Evolutionary conservation across 2,329 filamentous ascomycete species (phyloP), one percentile per base, ranked within the genome.

Genomic region (Phialocephala sp.): DNA sequence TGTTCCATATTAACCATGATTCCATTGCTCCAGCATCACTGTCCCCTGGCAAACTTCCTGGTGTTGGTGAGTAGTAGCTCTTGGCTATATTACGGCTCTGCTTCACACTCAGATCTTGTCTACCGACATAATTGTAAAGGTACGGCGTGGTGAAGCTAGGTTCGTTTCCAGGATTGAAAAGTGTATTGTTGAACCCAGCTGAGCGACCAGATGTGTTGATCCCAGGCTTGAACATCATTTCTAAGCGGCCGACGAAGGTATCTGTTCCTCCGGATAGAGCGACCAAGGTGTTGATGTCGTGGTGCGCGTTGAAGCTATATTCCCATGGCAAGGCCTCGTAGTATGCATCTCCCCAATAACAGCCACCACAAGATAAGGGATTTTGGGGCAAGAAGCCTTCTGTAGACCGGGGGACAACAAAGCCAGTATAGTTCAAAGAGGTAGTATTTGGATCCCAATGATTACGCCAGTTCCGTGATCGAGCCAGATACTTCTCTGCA

Each of bases 1-100:
- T 89, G 69, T 85, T 86, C 85, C 89, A 91, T 15, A 90, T 76
- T 5, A 90, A 76, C 85, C 88, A 91, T 14, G 84, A 87, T 74
- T 91, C 88, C 88, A 92, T 91, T 11, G 89, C 87, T 8, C 89
- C 89, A 2, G 88, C 88, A 73, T 92, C 89, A 52, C 65, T 67
- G 24, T 91, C 91, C 0, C 89, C 89, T 0, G 89, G 89, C 0
- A 91, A 79, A 0, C 89, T 89, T 14, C 72, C 73, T 0, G 81
- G 1, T 78, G 0, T 83, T 82, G 1, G 84, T 79, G 60, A 78
- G 76, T 90, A 91, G 77, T 85, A 87, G 12, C 79, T 77, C 68
- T 86, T 85, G 27, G 87, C 87, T 57, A 89, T 80, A 64, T 79
- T 79, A 59, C 89, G 84, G 52, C 84, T 86, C 65, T 84, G 82